Base-by-base conservation (phyloP, 495 filamentous ascomycete genomes). In the Penicillium steckii region DNA sequence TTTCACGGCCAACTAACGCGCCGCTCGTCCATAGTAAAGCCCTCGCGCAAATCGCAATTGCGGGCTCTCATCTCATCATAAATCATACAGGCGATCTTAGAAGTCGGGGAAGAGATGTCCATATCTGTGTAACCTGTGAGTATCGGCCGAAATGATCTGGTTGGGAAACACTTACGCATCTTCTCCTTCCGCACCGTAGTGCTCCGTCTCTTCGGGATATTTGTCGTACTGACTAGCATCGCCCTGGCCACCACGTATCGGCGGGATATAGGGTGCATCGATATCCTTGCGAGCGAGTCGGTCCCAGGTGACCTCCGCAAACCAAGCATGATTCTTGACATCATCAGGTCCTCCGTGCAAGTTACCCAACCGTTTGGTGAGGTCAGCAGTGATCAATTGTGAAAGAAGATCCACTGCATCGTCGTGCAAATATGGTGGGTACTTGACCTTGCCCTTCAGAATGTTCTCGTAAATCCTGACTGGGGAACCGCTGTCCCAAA, bases 381-480 rank as follows among this genome's bases (percentile, higher is more conserved):
- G 77, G 66, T 98, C 94, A 15, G 88, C 79, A 15, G 94, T 98
- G 72, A 98, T 97, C 55, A 98, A 79, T 61, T 90, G 86, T 56
- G 92, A 85, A 1, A 98, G 85, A 48, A 98, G 78, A 69, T 97
- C 85, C 63, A 95, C 90, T 1, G 93, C 94, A 67, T 97, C 95
- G 6, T 88, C 86, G 65, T 96, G 87, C 62, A 98, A 88, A 64
- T 97, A 97, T 19, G 89, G 85, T 48, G 94, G 94, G 64, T 96
- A 98, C 75, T 95, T 97, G 66, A 97, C 85, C 60, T 85, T 85
- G 41, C 93, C 94, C 50, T 87, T 88, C 47, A 97, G 78, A 60
- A 98, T 97, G 67, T 98, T 98, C 76, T 97, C 93, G 70, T 98
- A 98, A 59, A 98, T 98, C 74, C 96, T 97, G 80, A 97, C 95